Percentiles rank a stretch among this genome's conserved stretches.
These are phyloP conservation scores for Aspergillus phoenicis DNA, from an alignment of 2,329 filamentous ascomycete genomes.

Conservation along the genomic window DNA sequence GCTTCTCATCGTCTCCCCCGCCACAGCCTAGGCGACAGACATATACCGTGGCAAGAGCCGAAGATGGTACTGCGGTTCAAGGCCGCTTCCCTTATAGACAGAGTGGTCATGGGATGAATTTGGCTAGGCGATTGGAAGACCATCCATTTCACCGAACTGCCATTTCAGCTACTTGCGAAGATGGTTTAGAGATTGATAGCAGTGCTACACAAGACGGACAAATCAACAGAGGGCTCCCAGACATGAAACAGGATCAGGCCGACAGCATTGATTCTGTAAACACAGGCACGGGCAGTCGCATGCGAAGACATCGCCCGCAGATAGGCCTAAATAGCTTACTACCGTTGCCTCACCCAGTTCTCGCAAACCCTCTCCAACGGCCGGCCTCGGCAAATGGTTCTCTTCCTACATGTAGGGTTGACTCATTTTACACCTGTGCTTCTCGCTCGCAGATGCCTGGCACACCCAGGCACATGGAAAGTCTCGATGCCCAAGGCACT, in stretches of 20 bases:
- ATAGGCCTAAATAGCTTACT: background rate
- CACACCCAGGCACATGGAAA: background rate
- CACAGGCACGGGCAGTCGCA: background rate
- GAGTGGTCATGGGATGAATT: conserved; percentile 45
- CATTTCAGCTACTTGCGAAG: conserved; percentile 27
- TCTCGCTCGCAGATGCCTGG: conserved; percentile 8
- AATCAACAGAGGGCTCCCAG: background rate
- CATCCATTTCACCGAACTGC: conserved; percentile 40
- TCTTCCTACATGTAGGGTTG: conserved; percentile 1
- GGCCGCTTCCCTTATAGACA: conserved; percentile 44
- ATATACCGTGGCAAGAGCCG: conserved; percentile 38
- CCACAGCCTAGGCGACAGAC: conserved; percentile 19
- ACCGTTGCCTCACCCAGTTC: background rate
- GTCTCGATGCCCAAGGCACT: background rate
- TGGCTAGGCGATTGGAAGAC: conserved; percentile 31
- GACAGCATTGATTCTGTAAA: background rate
- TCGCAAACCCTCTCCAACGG: background rate
- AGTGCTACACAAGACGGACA: background rate
- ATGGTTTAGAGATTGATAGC: conserved; percentile 3
- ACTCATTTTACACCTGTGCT: conserved; percentile 16
- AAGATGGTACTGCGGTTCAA: conserved; percentile 45
- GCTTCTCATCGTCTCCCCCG: conserved; percentile 23
- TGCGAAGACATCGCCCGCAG: background rate
- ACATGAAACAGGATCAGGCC: background rate
- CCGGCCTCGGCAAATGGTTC: background rate